Evolutionary conservation across 2,329 filamentous ascomycete genomes (phyloP).

Genomic region (Alternaria solani): DNA sequence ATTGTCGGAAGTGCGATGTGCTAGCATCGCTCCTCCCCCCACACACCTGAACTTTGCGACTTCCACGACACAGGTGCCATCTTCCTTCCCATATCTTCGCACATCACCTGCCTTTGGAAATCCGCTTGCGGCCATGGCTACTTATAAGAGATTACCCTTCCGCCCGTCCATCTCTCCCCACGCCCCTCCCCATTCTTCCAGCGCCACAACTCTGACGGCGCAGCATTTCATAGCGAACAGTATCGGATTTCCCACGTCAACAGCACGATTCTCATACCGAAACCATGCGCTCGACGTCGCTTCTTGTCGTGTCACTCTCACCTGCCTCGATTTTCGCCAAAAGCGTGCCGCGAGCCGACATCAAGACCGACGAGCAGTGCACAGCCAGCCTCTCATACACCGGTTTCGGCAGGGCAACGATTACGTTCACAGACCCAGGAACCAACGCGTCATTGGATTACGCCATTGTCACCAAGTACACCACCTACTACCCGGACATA

Average conservation of each 20-base stretch:
- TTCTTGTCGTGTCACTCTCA: background rate
- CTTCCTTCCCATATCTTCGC: background rate
- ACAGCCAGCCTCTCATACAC: background rate
- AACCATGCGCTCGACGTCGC: background rate
- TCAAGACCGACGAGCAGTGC: background rate
- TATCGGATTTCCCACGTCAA: background rate
- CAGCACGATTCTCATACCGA: no score
- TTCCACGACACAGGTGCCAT: background rate
- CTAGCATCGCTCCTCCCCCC: background rate
- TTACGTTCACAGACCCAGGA: background rate
- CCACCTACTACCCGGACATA: slow-evolving; percentile 9
- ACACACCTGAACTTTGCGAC: background rate
- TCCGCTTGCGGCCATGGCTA: background rate
- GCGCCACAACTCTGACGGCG: background rate
- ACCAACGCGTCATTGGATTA: background rate
- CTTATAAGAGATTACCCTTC: background rate
- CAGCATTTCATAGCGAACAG: background rate
- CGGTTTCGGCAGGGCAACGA: background rate
- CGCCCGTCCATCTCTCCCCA: background rate
- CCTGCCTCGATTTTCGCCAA: background rate
- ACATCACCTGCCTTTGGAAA: background rate
- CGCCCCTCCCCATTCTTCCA: background rate
- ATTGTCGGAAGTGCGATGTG: background rate
- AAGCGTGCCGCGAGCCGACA: background rate
- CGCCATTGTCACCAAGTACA: slow-evolving; percentile 14